A percentile compares a stretch with the other conserved stretches of the same genome.
Evolutionary conservation across 345 rosid genomes (phyloP).

Genomic region (Eucalyptus cloeziana): DNA sequence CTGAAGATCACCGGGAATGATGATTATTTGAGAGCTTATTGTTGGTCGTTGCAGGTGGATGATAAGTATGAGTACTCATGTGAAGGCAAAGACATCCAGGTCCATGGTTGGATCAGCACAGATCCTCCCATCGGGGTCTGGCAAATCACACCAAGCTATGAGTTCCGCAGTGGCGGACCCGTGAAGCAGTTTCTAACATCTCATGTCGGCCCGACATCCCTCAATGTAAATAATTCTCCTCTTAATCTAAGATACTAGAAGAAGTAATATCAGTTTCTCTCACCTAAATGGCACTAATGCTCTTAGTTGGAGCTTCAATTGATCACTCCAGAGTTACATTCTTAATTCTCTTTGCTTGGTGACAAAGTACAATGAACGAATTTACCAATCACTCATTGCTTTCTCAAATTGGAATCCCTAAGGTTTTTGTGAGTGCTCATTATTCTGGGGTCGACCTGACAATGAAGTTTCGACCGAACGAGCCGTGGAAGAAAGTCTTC

Average conservation of each 20-base stretch:
- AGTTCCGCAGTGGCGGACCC: conserved; percentile 85
- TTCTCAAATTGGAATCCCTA: neutral
- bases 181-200: conserved; percentile 74
- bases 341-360: neutral
- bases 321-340: neutral
- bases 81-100: conserved; percentile 47
- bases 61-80: conserved; percentile 80
- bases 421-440: conserved; percentile 85
- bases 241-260: neutral
- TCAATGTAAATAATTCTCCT: conserved; percentile 41
- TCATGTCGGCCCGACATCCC: conserved; percentile 79
- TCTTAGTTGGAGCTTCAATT: neutral
- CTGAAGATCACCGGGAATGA: neutral
- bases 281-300: neutral
- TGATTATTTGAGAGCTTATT: neutral
- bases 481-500: conserved; percentile 88
- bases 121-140: conserved; percentile 70
- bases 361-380: neutral
- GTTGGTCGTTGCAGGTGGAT: conserved; percentile 48
- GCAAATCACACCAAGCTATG: conserved; percentile 95
- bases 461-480: conserved; percentile 29
- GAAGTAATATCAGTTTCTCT: neutral
- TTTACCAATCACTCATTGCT: neutral
- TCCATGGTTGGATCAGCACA: conserved; percentile 86
- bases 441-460: conserved; percentile 72